These are phyloP conservation scores for Xylaria sp. DNA, from an alignment of 2,329 filamentous ascomycete species.

Conservation along the genomic window DNA sequence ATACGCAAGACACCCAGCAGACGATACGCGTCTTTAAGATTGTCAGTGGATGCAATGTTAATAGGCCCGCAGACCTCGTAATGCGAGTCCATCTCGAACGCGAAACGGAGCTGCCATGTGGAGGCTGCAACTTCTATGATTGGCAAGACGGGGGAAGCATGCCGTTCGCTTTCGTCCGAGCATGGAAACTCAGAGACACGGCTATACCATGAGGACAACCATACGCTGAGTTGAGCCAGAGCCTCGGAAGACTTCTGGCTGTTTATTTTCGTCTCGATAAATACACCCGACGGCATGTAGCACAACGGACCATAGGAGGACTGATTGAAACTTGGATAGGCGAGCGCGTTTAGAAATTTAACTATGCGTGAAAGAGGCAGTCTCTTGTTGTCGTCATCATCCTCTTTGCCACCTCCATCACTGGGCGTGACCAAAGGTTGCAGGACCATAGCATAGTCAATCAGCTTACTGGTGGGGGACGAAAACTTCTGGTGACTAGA, in stretches of 20 bases:
- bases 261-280: conserved; percentile 17
- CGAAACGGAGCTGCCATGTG: conserved; percentile 2
- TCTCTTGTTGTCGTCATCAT: neutral
- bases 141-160: neutral
- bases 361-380: neutral
- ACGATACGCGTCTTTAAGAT: conserved; percentile 10
- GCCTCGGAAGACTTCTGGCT: neutral
- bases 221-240: conserved; percentile 12
- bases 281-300: neutral
- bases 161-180: neutral
- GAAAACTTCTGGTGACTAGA: neutral
- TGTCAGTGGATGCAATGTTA: neutral
- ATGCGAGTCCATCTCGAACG: conserved; percentile 9
- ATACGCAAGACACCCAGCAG: conserved; percentile 17
- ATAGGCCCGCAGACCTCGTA: conserved; percentile 14
- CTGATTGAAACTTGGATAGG: conserved; percentile 14
- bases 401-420: neutral
- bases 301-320: conserved; percentile 9
- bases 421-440: neutral
- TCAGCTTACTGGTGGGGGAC: neutral
- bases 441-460: conserved; percentile 25
- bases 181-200: conserved; percentile 19
- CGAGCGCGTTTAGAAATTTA: neutral
- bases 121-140: neutral
- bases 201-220: conserved; percentile 17